Base-by-base conservation (phyloP, 179 eudicot species). In the Amaranthus tricolor region DNA sequence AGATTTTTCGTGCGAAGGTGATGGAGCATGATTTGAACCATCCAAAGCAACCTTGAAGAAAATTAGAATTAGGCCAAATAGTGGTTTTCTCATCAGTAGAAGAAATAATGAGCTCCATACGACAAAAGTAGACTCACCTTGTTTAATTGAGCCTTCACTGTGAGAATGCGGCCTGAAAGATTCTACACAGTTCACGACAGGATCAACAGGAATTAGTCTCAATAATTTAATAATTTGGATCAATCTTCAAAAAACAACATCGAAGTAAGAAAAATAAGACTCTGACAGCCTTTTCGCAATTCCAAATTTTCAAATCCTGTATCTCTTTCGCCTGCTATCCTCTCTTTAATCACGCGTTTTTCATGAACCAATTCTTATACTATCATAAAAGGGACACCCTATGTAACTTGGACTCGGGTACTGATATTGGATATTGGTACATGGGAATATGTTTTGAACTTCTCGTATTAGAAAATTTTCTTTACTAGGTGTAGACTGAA, bases 101-200 rank as follows among this genome's bases (percentile, higher is more conserved):
- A 73, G 45, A 78, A 47, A 62, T 59, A 63, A 49, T 66, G 24
- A 20, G 75, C 57, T 58, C 77, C 80, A 79, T 14, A 14, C 60
- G 67, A 66, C 21, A 76, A 66, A 66, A 45, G 58, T 66, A 72
- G 62, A 64, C 62, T 85, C 78, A 91, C 96, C 90, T 91, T 80
- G 70, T 89, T 88, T 68, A 80, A 16, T 62, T 88, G 91, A 53
- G 91, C 89, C 84, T 82, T 89, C 66, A 81, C 83, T 49, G 83
- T 75, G 47, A 79, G 70, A 24, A 78, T 57, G 45, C 81, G 84
- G 64, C 79, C 85, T 71, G 84, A 77, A 78, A 79, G 77, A 57
- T 85, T 66, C 79, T 83, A 80, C 62, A 74, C 9, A 49, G 84
- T 80, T 84, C 79, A 69, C 70, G 63, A 53, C 7, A 61, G 15